Conservation (phyloP, 495 filamentous ascomycete genomes). For the Lophiostoma macrostomum region DNA sequence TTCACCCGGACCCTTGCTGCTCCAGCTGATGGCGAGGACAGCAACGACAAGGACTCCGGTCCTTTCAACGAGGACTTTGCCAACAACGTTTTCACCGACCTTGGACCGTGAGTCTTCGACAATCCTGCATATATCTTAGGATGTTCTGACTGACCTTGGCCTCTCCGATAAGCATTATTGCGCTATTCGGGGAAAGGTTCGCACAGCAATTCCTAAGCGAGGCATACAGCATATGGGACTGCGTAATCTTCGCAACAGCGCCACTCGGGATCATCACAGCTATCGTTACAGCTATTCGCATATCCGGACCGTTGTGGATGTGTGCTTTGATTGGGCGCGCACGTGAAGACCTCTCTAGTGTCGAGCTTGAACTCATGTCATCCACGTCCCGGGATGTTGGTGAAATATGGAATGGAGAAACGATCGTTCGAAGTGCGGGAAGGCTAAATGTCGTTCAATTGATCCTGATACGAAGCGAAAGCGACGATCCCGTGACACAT, state of each 20-base stretch:
- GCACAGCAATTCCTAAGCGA: constrained; percentile 22
- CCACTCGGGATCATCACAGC: constrained; percentile 23
- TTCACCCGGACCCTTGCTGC: too few species aligned
- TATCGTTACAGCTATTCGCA: constrained; percentile 13
- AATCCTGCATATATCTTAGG: neutral
- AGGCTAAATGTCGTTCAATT: constrained; percentile 1
- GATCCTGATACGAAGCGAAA: neutral
- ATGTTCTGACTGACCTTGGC: neutral
- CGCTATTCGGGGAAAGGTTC: constrained; percentile 21
- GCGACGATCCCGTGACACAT: neutral
- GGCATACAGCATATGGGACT: neutral
- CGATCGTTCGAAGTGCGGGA: constrained; percentile 2
- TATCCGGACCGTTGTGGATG: constrained; percentile 11
- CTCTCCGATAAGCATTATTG: constrained; percentile 1
- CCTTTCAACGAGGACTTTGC: too few species aligned
- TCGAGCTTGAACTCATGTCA: constrained; percentile 37
- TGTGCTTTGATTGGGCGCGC: constrained; percentile 31
- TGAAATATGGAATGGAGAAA: constrained; percentile 37
- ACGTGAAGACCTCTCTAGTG: constrained; percentile 32
- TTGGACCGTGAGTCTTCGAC: constrained; percentile 36
- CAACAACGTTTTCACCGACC: constrained; percentile 39
- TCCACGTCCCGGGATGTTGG: constrained; percentile 38
- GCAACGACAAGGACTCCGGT: too few species aligned
- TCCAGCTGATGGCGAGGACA: too few species aligned
- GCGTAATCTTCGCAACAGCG: constrained; percentile 19